phyloP scores from a whole-genome alignment of 495 filamentous ascomycete genomes.

The Penicillium lagena region DNA sequence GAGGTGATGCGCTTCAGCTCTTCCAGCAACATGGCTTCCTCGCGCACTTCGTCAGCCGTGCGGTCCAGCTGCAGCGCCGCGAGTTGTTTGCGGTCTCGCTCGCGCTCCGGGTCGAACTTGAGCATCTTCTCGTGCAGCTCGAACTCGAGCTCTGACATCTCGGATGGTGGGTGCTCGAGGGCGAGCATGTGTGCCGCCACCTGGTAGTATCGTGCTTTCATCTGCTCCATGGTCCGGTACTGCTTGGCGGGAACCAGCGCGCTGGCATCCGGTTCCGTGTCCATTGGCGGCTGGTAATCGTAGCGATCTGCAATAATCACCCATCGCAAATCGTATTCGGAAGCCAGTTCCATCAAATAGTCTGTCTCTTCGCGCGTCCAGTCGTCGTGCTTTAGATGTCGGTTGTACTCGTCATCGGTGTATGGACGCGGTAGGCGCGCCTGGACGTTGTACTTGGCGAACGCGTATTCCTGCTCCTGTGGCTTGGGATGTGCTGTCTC shows the following conservation, averaged over 20 bases:
- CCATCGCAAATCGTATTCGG: conserved; percentile 81
- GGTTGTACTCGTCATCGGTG: conserved; percentile 77
- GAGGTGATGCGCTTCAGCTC: conserved; percentile 86
- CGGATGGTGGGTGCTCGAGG: conserved; percentile 69
- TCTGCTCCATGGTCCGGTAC: conserved; percentile 71
- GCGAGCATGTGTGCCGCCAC: conserved; percentile 81
- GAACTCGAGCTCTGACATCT: conserved; percentile 81
- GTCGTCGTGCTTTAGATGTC: conserved; percentile 60
- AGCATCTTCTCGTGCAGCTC: conserved; percentile 73
- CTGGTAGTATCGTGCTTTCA: conserved; percentile 87
- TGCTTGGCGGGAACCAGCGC: conserved; percentile 36
- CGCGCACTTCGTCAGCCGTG: conserved; percentile 77
- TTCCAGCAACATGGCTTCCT: conserved; percentile 80
- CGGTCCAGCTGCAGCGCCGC: conserved; percentile 72
- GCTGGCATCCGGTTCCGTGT: conserved; percentile 30
- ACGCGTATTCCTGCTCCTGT: conserved; percentile 38
- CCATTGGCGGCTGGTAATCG: conserved; percentile 55
- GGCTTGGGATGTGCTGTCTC: conserved; percentile 14
- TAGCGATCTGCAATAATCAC: conserved; percentile 90
- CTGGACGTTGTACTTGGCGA: conserved; percentile 78
- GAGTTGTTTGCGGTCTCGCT: conserved; percentile 74
- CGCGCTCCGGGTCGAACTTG: conserved; percentile 74
- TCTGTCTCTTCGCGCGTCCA: conserved; percentile 94
- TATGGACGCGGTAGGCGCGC: conserved; percentile 65
- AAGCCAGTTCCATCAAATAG: conserved; percentile 68